Conservation (phyloP, 2,329 filamentous ascomycete genomes). For the Diaporthe vaccinii region DNA sequence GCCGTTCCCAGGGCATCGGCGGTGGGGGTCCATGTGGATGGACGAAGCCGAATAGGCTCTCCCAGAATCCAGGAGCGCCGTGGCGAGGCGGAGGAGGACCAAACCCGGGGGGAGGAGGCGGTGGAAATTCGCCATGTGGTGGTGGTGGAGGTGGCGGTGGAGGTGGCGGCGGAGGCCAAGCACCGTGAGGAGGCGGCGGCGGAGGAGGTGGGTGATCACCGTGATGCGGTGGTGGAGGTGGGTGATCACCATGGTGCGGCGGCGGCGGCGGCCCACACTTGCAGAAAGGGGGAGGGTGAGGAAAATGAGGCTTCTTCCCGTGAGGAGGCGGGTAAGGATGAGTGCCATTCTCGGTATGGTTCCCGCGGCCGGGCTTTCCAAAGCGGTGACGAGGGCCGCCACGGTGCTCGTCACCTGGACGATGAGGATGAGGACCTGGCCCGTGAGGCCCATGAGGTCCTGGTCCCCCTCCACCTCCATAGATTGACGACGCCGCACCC, state of each 20-base stretch:
- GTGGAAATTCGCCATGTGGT: conserved; percentile 6
- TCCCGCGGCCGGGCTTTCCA: conserved; percentile 35
- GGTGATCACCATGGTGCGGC: conserved; percentile 33
- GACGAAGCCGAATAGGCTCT: conserved; percentile 6
- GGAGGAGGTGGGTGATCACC: conserved; percentile 41
- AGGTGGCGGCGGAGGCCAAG: background rate
- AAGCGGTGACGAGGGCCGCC: conserved; percentile 41
- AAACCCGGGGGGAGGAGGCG: conserved; percentile 3
- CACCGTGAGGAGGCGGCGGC: background rate
- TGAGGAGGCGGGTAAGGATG: conserved; percentile 44
- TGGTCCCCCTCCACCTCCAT: conserved; percentile 45
- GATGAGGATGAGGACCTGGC: conserved; percentile 44
- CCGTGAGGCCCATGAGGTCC: conserved; percentile 39
- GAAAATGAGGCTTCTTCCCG: conserved; percentile 43
- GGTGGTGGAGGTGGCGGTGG: conserved; percentile 4
- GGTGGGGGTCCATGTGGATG: conserved; percentile 22
- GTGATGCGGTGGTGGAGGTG: conserved; percentile 41
- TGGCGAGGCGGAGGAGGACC: conserved; percentile 37
- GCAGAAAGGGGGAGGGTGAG: conserved; percentile 47
- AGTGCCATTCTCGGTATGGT: conserved; percentile 45
- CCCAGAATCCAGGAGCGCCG: conserved; percentile 27
- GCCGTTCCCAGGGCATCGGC: conserved; percentile 10
- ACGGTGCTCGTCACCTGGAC: conserved; percentile 41
- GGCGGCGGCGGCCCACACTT: conserved; percentile 48
- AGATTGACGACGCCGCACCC: conserved; percentile 52